Conservation (phyloP, 495 filamentous ascomycete genomes). For the Penicillium mononematosum region DNA sequence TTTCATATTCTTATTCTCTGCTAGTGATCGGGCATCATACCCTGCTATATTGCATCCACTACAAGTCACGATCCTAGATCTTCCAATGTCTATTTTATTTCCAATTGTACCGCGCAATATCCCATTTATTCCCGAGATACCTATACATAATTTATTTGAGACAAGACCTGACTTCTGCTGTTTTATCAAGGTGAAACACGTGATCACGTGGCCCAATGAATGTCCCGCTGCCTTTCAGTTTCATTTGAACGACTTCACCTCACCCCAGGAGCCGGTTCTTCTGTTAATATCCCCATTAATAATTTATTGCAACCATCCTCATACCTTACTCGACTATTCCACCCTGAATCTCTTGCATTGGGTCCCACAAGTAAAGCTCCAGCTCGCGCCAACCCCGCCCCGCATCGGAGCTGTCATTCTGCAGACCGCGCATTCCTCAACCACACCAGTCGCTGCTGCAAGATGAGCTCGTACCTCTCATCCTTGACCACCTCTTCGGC, state of each 20-base stretch:
- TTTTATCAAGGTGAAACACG: slow-evolving; percentile 3
- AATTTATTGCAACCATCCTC: not conserved
- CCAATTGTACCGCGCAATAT: slow-evolving; percentile 3
- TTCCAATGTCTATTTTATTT: slow-evolving; percentile 12
- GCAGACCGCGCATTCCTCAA: slow-evolving; percentile 6
- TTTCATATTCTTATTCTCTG: slow-evolving; percentile 16
- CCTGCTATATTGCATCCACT: slow-evolving; percentile 37
- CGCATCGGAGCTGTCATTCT: slow-evolving; percentile 22
- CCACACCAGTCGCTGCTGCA: slow-evolving; percentile 18
- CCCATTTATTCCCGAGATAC: not conserved
- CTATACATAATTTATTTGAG: not conserved
- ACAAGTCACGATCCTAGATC: slow-evolving; percentile 18
- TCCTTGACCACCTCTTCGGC: slow-evolving; percentile 62
- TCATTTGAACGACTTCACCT: slow-evolving; percentile 4
- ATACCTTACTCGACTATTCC: not conserved
- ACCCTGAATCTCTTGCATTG: not conserved
- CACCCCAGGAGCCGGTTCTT: slow-evolving; percentile 28
- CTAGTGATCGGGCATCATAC: slow-evolving; percentile 42
- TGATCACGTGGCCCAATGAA: slow-evolving; percentile 21
- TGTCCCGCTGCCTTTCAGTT: slow-evolving; percentile 7
- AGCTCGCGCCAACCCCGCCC: slow-evolving; percentile 23
- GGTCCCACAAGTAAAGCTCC: slow-evolving; percentile 20
- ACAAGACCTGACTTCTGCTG: not conserved
- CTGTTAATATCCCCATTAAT: slow-evolving; percentile 10
- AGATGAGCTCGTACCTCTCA: slow-evolving; percentile 78